These are phyloP conservation scores for Clonostachys sp. DNA, from an alignment of 2,329 filamentous ascomycete genomes.

Conservation along the genomic window DNA sequence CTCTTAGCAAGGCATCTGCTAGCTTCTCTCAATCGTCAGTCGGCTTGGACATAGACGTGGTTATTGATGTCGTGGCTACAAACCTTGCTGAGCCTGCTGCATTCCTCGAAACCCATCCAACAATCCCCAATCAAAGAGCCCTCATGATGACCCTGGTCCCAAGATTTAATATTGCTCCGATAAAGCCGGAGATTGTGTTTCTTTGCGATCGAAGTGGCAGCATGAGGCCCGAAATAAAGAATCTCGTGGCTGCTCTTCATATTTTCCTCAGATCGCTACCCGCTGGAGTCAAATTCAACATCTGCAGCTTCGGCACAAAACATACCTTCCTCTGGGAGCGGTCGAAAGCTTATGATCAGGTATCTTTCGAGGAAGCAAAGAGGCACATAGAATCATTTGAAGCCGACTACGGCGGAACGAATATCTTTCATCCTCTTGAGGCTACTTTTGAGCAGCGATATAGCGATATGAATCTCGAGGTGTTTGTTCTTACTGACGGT, in stretches of 20 bases:
- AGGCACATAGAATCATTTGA: slow-evolving; percentile 32
- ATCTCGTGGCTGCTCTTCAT: slow-evolving; percentile 50
- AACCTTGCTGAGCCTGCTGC: slow-evolving; percentile 56
- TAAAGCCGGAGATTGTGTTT: slow-evolving; percentile 62
- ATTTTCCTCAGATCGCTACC: slow-evolving; percentile 65
- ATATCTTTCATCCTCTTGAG: slow-evolving; percentile 41
- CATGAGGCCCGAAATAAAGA: slow-evolving; percentile 50
- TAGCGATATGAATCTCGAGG: slow-evolving; percentile 41
- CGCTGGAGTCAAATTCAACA: slow-evolving; percentile 62
- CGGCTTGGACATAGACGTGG: slow-evolving; percentile 59
- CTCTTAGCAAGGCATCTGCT: slow-evolving; percentile 56
- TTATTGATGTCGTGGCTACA: slow-evolving; percentile 59
- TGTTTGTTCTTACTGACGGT: slow-evolving; percentile 54
- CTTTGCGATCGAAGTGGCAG: slow-evolving; percentile 69
- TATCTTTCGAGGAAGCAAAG: slow-evolving; percentile 35
- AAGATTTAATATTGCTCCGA: slow-evolving; percentile 55
- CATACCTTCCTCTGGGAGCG: slow-evolving; percentile 40
- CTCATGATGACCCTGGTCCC: slow-evolving; percentile 70
- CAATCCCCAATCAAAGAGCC: slow-evolving; percentile 55
- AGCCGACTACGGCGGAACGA: slow-evolving; percentile 47
- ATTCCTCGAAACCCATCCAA: slow-evolving; percentile 61
- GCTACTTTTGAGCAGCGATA: slow-evolving; percentile 35
- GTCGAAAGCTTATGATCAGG: slow-evolving; percentile 39
- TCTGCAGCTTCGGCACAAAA: slow-evolving; percentile 58
- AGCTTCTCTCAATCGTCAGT: slow-evolving; percentile 47